Percentiles rank a stretch among this genome's conserved stretches.
These are phyloP conservation scores for Annulohypoxylon bovei DNA, from an alignment of 495 filamentous ascomycete genomes.

Conservation along the genomic window DNA sequence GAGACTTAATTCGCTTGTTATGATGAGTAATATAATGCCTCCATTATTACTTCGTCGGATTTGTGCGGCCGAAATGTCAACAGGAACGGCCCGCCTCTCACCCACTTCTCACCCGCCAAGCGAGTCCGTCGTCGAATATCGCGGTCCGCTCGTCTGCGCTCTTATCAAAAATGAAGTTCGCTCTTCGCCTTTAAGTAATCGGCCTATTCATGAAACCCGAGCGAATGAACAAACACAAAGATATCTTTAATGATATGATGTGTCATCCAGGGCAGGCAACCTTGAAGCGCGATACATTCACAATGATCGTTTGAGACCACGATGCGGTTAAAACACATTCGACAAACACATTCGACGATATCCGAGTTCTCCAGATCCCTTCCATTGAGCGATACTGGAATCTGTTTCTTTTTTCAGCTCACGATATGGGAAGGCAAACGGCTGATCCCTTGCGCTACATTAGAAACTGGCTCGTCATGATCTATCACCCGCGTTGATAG, in stretches of 20 bases:
- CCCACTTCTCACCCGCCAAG: neutral
- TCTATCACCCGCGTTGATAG: conserved; percentile 22
- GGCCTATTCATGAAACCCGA: neutral
- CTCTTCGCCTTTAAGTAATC: neutral
- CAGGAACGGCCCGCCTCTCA: neutral
- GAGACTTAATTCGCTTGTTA: neutral
- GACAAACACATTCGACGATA: neutral
- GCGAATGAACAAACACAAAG: neutral
- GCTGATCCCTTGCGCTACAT: neutral
- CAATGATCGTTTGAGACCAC: neutral
- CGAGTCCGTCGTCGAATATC: neutral
- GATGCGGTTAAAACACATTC: neutral
- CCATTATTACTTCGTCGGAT: conserved; percentile 11
- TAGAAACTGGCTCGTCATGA: conserved; percentile 4
- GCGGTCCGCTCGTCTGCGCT: neutral
- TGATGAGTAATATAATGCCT: neutral
- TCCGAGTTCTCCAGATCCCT: neutral
- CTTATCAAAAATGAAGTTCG: neutral
- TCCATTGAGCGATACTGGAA: neutral
- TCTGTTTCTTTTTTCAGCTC: neutral
- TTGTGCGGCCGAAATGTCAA: neutral
- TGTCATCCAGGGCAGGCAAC: neutral
- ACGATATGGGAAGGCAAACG: neutral
- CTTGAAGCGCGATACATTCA: neutral
- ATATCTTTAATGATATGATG: neutral